Base-by-base conservation (phyloP, 176 grass and related monocot species). In the Stipa capillata region DNA sequence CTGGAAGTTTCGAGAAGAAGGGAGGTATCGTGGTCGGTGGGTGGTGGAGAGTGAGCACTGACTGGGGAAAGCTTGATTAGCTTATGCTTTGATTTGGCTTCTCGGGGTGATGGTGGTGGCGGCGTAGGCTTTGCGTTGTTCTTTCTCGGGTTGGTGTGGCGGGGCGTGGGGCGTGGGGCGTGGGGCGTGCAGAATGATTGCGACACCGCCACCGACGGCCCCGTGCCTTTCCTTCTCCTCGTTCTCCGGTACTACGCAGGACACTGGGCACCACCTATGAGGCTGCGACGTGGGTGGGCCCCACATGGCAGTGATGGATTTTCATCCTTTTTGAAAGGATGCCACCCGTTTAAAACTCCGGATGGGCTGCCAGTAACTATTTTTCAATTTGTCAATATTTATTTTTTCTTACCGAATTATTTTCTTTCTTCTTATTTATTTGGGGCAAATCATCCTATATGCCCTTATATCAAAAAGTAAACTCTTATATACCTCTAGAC, bases 181-280 rank as follows among this genome's bases (percentile, higher is more conserved):
- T n/a, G 44, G 28, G 29, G 10, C 27, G 20, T 74, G 76, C 78
- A 8, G 41, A 42, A 44, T 82, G 85, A 82, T 54, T 59, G 85
- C 85, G 63, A 82, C 72, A n/a, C 79, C 72, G 53, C 79, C 79
- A 77, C 72, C 79, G 79, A 70, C 79, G 44, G 35, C 64, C 50
- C 35, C 79, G 59, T 56, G 66, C 54, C 20, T 72, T 13, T 36
- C 47, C 70, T 77, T 6, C 43, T 31, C 58, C 27, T 4, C 25
- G 4, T 16, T 17, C 25, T 47, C 15, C 15, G 15, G 23, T 11
- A 31, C 25, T 27, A 15, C 55, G 15, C 5, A 2, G 1, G 25
- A 29, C 54, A 57, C 4, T 13, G 10, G 10, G 10, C 2, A 43
- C 41, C 0, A 3, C 10, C 41, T 3, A 15, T 9, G 17, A 3